Percentiles rank a stretch among this genome's conserved stretches.
Evolutionary conservation across 1,139 yeast species (phyloP).

Genomic region (Saccharomyces hybrid): DNA sequence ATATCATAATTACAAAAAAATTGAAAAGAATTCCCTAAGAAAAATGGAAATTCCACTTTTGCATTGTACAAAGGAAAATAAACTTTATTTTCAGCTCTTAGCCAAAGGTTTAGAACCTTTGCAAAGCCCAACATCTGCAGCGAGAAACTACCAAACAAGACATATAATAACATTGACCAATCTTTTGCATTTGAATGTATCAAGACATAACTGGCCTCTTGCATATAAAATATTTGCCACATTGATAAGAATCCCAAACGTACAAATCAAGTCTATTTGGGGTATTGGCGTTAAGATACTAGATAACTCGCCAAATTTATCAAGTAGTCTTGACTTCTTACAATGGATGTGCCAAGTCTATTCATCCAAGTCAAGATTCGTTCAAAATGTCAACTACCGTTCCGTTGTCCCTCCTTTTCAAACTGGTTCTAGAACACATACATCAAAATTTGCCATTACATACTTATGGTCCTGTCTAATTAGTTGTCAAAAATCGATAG

Average conservation of each 20-base stretch:
- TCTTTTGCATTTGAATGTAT: conserved; percentile 35
- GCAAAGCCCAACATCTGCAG: conserved; percentile 5
- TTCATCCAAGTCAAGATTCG: conserved; percentile 19
- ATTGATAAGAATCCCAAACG: conserved; percentile 40
- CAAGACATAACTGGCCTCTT: conserved; percentile 44
- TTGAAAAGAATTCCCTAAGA: conserved; percentile 15
- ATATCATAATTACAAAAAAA: conserved; percentile 14
- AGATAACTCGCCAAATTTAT: conserved; percentile 11
- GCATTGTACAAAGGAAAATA: conserved; percentile 19
- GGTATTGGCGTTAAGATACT: conserved; percentile 47
- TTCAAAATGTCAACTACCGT: conserved; percentile 20
- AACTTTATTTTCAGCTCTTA: conserved; percentile 17
- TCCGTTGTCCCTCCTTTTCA: conserved; percentile 32
- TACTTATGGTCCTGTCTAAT: conserved; percentile 33
- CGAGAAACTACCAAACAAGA: conserved; percentile 14
- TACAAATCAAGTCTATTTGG: conserved; percentile 53
- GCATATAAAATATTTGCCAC: conserved; percentile 49
- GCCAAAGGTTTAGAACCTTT: conserved; percentile 21
- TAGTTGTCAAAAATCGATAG: conserved; percentile 9
- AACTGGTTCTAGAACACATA: conserved; percentile 32
- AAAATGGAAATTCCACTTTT: conserved; percentile 12
- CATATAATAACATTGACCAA: conserved; percentile 28
- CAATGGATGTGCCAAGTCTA: conserved; percentile 29
- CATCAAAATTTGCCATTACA: conserved; percentile 33
- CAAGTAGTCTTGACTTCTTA: conserved; percentile 22